A percentile compares a stretch with the other conserved stretches of the same genome.
These are phyloP conservation scores for Pezicula neosporulosa DNA, from an alignment of 2,329 filamentous ascomycete species.

Conservation along the genomic window DNA sequence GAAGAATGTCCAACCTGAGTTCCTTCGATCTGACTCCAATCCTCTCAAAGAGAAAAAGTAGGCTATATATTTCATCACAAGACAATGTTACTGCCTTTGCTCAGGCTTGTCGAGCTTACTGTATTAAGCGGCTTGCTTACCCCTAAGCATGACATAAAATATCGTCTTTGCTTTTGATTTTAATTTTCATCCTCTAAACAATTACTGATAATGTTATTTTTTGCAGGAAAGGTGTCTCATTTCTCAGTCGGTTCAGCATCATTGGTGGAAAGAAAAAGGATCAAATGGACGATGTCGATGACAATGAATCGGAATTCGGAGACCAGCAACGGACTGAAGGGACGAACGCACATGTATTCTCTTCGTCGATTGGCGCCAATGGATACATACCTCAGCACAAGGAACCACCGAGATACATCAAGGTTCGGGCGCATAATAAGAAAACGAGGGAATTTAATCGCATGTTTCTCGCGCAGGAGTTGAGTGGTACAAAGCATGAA, in stretches of 20 bases:
- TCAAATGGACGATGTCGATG: constrained; percentile 41
- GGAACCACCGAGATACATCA: constrained; percentile 87
- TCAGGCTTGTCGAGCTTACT: constrained; percentile 9
- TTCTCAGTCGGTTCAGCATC: constrained; percentile 78
- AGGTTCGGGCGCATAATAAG: constrained; percentile 77
- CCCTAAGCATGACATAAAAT: constrained; percentile 2
- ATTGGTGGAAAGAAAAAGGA: constrained; percentile 74
- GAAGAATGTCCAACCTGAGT: constrained; percentile 33
- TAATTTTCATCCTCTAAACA: neutral
- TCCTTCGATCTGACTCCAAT: constrained; percentile 23
- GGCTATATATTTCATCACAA: constrained; percentile 25
- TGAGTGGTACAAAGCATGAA: constrained; percentile 55
- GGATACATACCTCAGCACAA: constrained; percentile 86
- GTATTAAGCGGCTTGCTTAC: constrained; percentile 16
- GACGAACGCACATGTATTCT: constrained; percentile 79
- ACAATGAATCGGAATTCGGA: constrained; percentile 68
- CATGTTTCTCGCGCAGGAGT: constrained; percentile 87
- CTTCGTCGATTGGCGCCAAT: constrained; percentile 62
- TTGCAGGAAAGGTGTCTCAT: constrained; percentile 78
- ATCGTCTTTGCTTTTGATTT: no score
- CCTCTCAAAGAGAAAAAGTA: constrained; percentile 62
- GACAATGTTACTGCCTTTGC: neutral
- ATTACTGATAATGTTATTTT: constrained; percentile 4
- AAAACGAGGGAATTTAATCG: constrained; percentile 78
- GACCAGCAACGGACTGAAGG: constrained; percentile 66